Conservation (phyloP, 306 rosid species). For the Pyrus communis region DNA sequence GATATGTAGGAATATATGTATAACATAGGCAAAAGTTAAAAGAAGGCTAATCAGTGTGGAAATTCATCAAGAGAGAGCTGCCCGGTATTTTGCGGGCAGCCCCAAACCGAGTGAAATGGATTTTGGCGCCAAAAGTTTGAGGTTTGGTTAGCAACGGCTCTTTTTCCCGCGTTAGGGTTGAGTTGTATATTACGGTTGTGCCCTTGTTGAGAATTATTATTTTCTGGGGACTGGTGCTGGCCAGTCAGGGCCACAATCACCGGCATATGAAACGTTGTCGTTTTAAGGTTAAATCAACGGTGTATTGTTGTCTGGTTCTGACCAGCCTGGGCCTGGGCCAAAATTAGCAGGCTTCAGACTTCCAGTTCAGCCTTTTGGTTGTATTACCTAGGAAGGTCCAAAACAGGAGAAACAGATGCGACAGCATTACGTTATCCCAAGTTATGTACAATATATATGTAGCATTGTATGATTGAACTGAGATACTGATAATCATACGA, state of each 20-base stretch:
- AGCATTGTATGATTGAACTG: too few relatives aligned
- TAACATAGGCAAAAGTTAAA: conserved; percentile 14
- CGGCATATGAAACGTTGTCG: conserved; percentile 37
- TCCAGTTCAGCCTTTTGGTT: not conserved
- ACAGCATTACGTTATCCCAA: fast-evolving
- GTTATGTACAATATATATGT: too few relatives aligned
- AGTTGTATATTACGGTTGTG: not conserved
- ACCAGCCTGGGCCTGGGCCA: conserved; percentile 3
- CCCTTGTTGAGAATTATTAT: conserved; percentile 22
- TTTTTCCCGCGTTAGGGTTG: conserved; percentile 67
- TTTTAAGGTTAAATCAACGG: not conserved
- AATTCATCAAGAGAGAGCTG: conserved; percentile 26
- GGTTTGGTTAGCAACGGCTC: conserved; percentile 77
- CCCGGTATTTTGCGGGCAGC: conserved; percentile 81
- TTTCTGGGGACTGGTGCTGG: conserved; percentile 40
- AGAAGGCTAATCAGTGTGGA: not conserved
- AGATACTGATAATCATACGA: too few relatives aligned
- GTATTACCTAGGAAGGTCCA: not conserved
- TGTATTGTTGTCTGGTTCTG: not conserved
- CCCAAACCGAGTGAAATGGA: conserved; percentile 24
- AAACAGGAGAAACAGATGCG: not conserved
- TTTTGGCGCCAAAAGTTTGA: conserved; percentile 40
- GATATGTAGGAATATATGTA: conserved; percentile 6
- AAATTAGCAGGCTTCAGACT: not conserved
- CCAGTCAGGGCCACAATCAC: conserved; percentile 29